Percentiles rank a stretch among this genome's conserved stretches.
These are phyloP conservation scores for Fusarium dimerum DNA, from an alignment of 2,329 filamentous ascomycete genomes.

Conservation along the genomic window DNA sequence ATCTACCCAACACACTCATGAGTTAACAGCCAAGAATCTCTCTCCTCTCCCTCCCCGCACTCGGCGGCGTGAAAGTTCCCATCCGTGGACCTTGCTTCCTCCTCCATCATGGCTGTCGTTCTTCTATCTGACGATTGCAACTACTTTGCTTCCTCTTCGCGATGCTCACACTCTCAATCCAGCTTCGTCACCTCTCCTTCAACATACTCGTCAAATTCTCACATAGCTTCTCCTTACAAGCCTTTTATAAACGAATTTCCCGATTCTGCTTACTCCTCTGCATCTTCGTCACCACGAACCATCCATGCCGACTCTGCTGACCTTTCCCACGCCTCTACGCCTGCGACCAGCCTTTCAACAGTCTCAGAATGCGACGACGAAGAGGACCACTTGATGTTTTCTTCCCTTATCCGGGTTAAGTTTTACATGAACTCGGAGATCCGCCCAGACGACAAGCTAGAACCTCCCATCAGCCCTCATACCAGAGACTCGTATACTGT, in stretches of 20 bases:
- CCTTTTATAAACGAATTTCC: slow-evolving; percentile 44
- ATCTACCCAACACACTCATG: slow-evolving; percentile 19
- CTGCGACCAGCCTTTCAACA: slow-evolving; percentile 63
- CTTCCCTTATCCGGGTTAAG: slow-evolving; percentile 47
- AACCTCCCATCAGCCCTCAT: slow-evolving; percentile 52
- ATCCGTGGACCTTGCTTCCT: slow-evolving; percentile 19
- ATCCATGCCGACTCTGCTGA: slow-evolving; percentile 54
- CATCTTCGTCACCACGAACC: slow-evolving; percentile 57
- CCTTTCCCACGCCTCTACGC: slow-evolving; percentile 62
- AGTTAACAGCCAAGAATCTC: slow-evolving; percentile 20
- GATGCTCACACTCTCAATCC: slow-evolving; percentile 62
- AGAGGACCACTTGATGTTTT: slow-evolving; percentile 50
- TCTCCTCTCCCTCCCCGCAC: slow-evolving; percentile 12
- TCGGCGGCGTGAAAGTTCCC: slow-evolving; percentile 25
- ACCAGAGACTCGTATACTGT: slow-evolving; percentile 51
- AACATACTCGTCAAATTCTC: slow-evolving; percentile 47
- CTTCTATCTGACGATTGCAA: slow-evolving; percentile 57
- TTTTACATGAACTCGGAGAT: slow-evolving; percentile 41
- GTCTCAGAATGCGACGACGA: slow-evolving; percentile 56
- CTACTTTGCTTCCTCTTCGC: slow-evolving; percentile 57
- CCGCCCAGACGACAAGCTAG: slow-evolving; percentile 40
- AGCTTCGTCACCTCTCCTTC: slow-evolving; percentile 51
- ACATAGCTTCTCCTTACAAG: slow-evolving; percentile 49
- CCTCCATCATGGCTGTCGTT: slow-evolving; percentile 54
- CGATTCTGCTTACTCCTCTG: slow-evolving; percentile 53